phyloP scores from a whole-genome alignment of 2,329 filamentous ascomycete species.

The Magnaporthales sp. region DNA sequence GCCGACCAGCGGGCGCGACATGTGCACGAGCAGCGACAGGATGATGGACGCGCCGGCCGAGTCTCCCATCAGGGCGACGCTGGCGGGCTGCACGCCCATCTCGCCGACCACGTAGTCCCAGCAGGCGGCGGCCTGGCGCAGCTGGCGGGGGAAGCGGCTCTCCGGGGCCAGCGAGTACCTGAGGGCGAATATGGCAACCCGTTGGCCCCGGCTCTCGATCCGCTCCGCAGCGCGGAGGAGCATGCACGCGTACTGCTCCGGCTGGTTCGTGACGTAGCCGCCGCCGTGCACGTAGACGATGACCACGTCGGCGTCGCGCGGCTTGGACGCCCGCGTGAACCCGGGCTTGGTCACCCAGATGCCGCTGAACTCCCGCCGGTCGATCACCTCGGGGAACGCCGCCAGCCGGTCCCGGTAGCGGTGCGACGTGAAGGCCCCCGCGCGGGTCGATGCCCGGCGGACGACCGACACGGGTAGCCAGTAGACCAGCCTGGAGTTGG shows the following conservation, averaged over 20 bases:
- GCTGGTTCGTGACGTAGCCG: constrained; percentile 1
- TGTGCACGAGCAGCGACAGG: neutral
- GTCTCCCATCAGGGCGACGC: neutral
- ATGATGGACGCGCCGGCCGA: neutral
- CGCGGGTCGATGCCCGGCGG: neutral
- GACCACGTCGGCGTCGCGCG: neutral
- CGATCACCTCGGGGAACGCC: neutral
- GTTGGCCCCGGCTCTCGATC: neutral
- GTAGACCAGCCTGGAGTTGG: neutral
- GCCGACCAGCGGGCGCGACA: neutral
- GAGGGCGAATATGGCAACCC: neutral
- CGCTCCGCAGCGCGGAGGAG: neutral
- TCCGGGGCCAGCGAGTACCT: neutral
- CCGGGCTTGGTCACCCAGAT: constrained; percentile 4
- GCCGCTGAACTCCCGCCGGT: neutral
- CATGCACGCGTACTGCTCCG: neutral
- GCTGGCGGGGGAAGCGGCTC: neutral
- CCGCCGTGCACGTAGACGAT: neutral
- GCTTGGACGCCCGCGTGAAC: neutral
- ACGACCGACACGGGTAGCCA: neutral
- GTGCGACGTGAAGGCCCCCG: neutral
- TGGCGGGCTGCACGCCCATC: neutral
- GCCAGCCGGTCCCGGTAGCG: neutral
- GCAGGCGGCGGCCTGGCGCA: neutral
- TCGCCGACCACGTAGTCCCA: neutral